Conservation (phyloP, 768 basidiomycete genomes). For the Podaxis sp. region DNA sequence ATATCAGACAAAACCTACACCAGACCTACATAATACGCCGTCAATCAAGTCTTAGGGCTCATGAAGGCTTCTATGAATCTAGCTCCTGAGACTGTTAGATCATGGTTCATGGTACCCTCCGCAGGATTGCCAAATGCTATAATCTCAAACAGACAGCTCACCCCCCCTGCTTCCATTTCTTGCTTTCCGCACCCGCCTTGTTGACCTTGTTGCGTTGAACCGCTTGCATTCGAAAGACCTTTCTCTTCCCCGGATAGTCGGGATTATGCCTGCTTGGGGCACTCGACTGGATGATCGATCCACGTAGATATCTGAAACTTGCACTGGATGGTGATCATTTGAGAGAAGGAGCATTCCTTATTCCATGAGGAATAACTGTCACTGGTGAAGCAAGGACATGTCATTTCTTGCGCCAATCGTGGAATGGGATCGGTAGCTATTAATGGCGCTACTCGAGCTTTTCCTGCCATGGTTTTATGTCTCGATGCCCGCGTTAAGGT, state of each 20-base stretch:
- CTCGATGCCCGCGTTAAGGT: background rate
- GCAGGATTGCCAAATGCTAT: background rate
- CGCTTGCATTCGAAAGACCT: constrained; percentile 31
- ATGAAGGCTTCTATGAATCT: constrained; percentile 65
- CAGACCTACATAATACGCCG: constrained; percentile 59
- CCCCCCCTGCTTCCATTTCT: constrained; percentile 75
- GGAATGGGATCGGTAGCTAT: too few relatives aligned
- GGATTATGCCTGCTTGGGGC: background rate
- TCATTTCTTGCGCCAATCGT: too few relatives aligned
- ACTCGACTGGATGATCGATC: too few relatives aligned
- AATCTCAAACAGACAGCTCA: constrained; percentile 25
- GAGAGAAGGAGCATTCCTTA: background rate
- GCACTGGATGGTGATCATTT: background rate
- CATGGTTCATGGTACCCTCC: background rate
- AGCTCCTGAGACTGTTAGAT: background rate
- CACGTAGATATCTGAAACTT: background rate
- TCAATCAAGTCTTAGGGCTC: constrained; percentile 74
- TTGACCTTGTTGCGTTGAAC: constrained; percentile 69
- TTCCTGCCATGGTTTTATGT: too few relatives aligned
- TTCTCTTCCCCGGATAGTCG: background rate
- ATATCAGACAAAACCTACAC: constrained; percentile 34
- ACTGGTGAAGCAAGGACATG: too few relatives aligned
- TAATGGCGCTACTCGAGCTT: too few relatives aligned
- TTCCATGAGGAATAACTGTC: too few relatives aligned
- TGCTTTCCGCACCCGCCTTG: constrained; percentile 79